phyloP scores from a whole-genome alignment of 176 grass and related monocot species.

The Oryza australiensis region DNA sequence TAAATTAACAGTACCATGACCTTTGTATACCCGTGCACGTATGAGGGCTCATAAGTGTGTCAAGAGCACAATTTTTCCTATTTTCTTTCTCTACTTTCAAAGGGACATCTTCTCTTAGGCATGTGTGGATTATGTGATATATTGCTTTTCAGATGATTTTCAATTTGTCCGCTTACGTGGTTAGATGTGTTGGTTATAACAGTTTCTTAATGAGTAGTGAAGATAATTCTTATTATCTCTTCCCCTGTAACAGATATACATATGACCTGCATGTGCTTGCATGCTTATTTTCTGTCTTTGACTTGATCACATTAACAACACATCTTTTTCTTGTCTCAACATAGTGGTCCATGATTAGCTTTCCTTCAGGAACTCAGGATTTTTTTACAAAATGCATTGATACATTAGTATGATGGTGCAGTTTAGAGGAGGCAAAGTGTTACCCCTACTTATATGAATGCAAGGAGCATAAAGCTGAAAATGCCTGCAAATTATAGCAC shows the following conservation, averaged over 20 bases:
- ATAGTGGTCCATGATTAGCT: too few relatives aligned
- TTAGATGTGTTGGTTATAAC: neutral
- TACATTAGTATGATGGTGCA: neutral
- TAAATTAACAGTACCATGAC: neutral
- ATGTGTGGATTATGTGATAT: neutral
- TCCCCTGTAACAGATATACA: neutral
- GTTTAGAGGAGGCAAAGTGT: slow-evolving; percentile 10
- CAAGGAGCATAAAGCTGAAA: neutral
- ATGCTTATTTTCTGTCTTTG: too few relatives aligned
- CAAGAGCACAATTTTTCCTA: too few relatives aligned
- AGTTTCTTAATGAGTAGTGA: neutral
- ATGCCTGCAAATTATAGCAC: neutral
- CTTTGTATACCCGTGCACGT: neutral
- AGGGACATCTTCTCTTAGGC: neutral
- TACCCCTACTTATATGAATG: neutral
- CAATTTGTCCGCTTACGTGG: neutral
- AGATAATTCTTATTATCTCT: neutral
- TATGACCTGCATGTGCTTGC: too few relatives aligned
- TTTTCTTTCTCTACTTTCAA: slow-evolving; percentile 8
- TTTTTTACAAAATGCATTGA: neutral
- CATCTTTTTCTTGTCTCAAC: too few relatives aligned
- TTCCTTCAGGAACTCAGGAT: too few relatives aligned
- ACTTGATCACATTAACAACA: too few relatives aligned
- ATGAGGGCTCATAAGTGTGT: neutral
- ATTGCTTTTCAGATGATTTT: neutral